A percentile compares a stretch with the other conserved stretches of the same genome.
These are phyloP conservation scores for Zarea fungicola DNA, from an alignment of 2,329 filamentous ascomycete species.

Conservation along the genomic window DNA sequence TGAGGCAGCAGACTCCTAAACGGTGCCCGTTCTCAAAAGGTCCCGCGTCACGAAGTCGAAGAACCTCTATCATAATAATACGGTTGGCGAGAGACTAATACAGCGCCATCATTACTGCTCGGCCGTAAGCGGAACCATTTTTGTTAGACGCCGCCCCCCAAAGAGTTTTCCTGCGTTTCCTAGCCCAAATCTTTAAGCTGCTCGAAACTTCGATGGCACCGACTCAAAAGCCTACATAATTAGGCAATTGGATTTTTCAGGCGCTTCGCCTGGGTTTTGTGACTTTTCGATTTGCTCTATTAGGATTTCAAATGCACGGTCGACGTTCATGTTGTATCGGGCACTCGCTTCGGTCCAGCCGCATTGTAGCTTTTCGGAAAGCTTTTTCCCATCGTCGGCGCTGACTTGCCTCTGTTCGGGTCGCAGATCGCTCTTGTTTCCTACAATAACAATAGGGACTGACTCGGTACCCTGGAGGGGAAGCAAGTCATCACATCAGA, in stretches of 20 bases:
- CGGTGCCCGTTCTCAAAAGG: too few relatives aligned
- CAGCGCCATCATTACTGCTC: too few relatives aligned
- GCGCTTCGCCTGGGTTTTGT: conserved; percentile 81
- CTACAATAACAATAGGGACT: conserved; percentile 90
- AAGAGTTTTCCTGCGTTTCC: background rate
- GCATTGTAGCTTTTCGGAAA: conserved; percentile 83
- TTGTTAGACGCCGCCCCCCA: background rate
- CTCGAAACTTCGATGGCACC: background rate
- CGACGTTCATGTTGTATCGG: conserved; percentile 89
- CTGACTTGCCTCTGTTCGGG: conserved; percentile 90
- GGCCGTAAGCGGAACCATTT: too few relatives aligned
- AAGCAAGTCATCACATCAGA: too few relatives aligned
- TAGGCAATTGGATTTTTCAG: conserved; percentile 72
- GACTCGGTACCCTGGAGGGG: conserved; percentile 85
- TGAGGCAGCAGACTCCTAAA: too few relatives aligned
- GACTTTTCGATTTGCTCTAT: conserved; percentile 93
- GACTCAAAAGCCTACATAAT: conserved; percentile 61
- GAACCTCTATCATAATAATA: too few relatives aligned
- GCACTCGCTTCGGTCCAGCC: conserved; percentile 94
- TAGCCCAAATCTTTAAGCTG: background rate
- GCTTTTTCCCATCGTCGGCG: conserved; percentile 74
- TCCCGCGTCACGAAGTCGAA: too few relatives aligned
- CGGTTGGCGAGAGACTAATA: too few relatives aligned
- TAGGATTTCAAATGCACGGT: conserved; percentile 87
- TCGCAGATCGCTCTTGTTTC: conserved; percentile 93